Evolutionary conservation across 306 rosid species (phyloP).

Genomic region (Vigna reflexopilosa): DNA sequence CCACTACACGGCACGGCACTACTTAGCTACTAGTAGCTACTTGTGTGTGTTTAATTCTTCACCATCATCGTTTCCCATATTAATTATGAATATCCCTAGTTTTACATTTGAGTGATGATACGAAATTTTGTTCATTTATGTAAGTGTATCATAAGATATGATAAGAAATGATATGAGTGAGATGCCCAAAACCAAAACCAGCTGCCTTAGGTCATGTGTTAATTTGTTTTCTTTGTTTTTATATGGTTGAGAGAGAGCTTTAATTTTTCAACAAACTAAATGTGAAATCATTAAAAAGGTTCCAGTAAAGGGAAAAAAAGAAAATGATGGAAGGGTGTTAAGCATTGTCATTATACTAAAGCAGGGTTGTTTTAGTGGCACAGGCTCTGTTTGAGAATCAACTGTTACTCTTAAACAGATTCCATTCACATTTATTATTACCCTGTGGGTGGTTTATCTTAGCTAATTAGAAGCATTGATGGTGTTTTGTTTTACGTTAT

Average conservation of each 20-base stretch:
- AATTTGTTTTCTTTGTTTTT: conserved; percentile 5
- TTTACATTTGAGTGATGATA: conserved; percentile 38
- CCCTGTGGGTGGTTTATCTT: neutral
- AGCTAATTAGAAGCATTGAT: conserved; percentile 43
- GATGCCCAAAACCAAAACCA: neutral
- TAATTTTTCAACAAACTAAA: conserved; percentile 38
- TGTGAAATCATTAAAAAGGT: conserved; percentile 49
- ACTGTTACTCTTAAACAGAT: neutral
- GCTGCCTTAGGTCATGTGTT: neutral
- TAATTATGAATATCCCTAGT: conserved; percentile 20
- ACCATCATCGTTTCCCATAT: conserved; percentile 34
- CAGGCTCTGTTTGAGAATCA: conserved; percentile 10
- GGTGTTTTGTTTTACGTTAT: conserved; percentile 61
- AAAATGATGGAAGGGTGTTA: conserved; percentile 33
- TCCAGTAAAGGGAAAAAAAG: conserved; percentile 36
- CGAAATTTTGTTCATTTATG: conserved; percentile 39
- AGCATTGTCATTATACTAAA: conserved; percentile 37
- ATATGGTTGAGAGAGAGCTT: conserved; percentile 33
- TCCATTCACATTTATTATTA: conserved; percentile 24
- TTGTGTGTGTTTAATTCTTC: neutral
- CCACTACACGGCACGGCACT: conserved; percentile 37
- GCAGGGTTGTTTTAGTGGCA: conserved; percentile 27
- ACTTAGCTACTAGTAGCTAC: conserved; percentile 1
- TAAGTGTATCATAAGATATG: neutral
- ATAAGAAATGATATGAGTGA: neutral